Percentiles rank a stretch among this genome's conserved stretches.
phyloP scores from a whole-genome alignment of 1,284 basidiomycete species.

The Rugosomyces carneus region DNA sequence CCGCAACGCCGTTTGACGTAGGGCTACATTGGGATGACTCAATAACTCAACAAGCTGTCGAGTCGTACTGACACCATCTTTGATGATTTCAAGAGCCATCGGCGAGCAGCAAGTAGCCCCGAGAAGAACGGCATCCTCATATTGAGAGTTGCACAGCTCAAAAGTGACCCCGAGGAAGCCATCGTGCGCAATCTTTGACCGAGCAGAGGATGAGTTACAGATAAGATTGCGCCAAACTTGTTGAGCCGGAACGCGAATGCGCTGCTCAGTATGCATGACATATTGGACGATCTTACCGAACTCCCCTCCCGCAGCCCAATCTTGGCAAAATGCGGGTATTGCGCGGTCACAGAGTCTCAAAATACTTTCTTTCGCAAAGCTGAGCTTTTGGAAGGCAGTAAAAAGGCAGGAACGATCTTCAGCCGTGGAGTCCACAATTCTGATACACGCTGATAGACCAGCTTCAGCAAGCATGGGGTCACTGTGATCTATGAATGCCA shows the following conservation, averaged over 20 bases:
- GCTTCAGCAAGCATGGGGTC: conserved; percentile 10
- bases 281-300: conserved; percentile 8
- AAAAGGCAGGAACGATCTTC: conserved; percentile 13
- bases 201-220: conserved; percentile 8
- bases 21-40: conserved; percentile 5
- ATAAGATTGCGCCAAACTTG: conserved; percentile 11
- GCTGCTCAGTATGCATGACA: conserved; percentile 8
- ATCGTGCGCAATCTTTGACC: conserved; percentile 10
- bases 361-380: conserved; percentile 13
- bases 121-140: conserved; percentile 11
- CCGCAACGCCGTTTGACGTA: conserved; percentile 12
- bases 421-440: conserved; percentile 12
- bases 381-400: conserved; percentile 9
- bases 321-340: conserved; percentile 13
- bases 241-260: conserved; percentile 10
- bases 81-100: conserved; percentile 12
- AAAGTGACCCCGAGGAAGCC: conserved; percentile 10
- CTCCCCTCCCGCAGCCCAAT: conserved; percentile 11
- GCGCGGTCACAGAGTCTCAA: conserved; percentile 12
- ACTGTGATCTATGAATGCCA: conserved; percentile 11
- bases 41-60: conserved; percentile 10
- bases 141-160: conserved; percentile 13
- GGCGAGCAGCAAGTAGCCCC: conserved; percentile 7
- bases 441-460: conserved; percentile 10
- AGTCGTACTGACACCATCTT: conserved; percentile 7